Base-by-base conservation (phyloP, 2,329 filamentous ascomycete genomes). In the Fusarium dlaminii region DNA sequence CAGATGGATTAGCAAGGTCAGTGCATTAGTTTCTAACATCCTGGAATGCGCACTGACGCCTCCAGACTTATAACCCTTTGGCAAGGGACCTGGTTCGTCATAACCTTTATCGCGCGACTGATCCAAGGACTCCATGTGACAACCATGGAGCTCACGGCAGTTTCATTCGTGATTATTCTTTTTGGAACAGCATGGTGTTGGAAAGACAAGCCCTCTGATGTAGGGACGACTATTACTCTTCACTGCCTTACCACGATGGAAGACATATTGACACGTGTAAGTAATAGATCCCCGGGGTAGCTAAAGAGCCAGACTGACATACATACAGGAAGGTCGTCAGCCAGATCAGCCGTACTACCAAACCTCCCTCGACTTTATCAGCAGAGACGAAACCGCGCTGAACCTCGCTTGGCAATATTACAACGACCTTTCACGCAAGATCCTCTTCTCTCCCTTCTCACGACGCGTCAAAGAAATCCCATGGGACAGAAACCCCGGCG, bases 141-240 rank as follows among this genome's bases (percentile, higher is more conserved):
- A 2, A 70, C 69, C 2, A 66, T 72, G 55, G 66, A 72, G 37
- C 67, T 72, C 29, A 72, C 69, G 4, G 51, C 66, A 0, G 45
- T 72, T 5, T 60, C 69, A 0, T 72, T 72, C 2, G 63, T 70
- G 0, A 34, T 70, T 3, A 63, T 72, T 8, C 58, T 72, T 2
- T 59, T 72, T 27, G 67, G 69, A 22, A 72, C 62, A 6, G 63
- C 69, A 10, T 66, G 63, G 61, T 70, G 66, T 8, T 72, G 69
- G 69, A 67, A 63, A n/a, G 61, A 72, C 10, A 72, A 72, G 18
- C 69, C 65, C 13, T 64, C 61, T 15, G 66, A 60, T 17, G 58
- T 72, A 2, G 42, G 52, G 8, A 67, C 66, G 5, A 66, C 69
- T 0, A 63, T 70, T 12, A 13, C 36, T 17, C 1, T 70, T 17